Evolutionary conservation across 768 basidiomycete genomes (phyloP).

Genomic region (Fomitopsis serialis): DNA sequence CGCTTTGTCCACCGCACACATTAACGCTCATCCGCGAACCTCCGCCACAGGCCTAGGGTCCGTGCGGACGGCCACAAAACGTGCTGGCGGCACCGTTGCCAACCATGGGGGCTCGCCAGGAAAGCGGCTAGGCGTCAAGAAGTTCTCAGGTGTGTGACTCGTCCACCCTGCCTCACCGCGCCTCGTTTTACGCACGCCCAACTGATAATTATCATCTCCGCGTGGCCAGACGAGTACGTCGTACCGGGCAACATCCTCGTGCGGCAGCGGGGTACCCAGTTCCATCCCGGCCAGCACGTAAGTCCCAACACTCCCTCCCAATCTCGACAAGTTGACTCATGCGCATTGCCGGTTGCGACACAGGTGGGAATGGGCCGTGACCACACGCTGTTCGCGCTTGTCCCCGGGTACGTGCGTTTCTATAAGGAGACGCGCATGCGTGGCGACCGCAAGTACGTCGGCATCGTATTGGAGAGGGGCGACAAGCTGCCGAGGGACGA

Average conservation of each 20-base stretch:
- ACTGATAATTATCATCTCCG: not conserved
- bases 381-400: slow-evolving; percentile 88
- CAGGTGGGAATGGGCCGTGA: slow-evolving; percentile 91
- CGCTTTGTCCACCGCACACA: not conserved
- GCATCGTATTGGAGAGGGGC: slow-evolving; percentile 76
- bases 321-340: not conserved
- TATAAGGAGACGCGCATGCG: slow-evolving; percentile 79
- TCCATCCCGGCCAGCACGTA: slow-evolving; percentile 94
- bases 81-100: slow-evolving; percentile 89
- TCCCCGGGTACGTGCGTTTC: slow-evolving; percentile 91
- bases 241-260: slow-evolving; percentile 95
- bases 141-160: slow-evolving; percentile 76
- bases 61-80: slow-evolving; percentile 91
- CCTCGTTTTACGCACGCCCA: not conserved
- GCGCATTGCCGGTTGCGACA: not conserved
- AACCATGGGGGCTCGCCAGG: slow-evolving; percentile 94
- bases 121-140: slow-evolving; percentile 91
- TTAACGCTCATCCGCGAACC: not conserved
- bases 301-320: slow-evolving; percentile 20
- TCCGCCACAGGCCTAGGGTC: slow-evolving; percentile 43
- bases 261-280: slow-evolving; percentile 86
- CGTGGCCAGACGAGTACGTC: slow-evolving; percentile 72
- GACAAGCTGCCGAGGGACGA: slow-evolving; percentile 88
- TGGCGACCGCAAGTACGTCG: slow-evolving; percentile 73
- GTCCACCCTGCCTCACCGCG: not conserved